phyloP scores from a whole-genome alignment of 495 filamentous ascomycete species.

The Penicillium herquei region DNA sequence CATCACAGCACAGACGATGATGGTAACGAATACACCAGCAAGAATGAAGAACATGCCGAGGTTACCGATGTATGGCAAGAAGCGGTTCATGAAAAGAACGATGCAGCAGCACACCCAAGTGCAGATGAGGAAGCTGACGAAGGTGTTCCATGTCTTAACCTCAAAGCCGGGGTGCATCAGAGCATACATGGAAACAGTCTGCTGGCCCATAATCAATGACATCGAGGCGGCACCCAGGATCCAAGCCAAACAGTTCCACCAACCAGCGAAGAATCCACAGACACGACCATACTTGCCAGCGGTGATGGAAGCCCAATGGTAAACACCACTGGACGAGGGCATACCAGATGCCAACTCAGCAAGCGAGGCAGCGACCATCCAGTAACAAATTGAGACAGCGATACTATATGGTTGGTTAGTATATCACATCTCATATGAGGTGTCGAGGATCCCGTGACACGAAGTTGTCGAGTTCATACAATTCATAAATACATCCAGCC shows the following conservation, averaged over 20 bases:
- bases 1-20: slow-evolving; percentile 75
- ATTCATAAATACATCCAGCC: slow-evolving; percentile 53
- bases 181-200: slow-evolving; percentile 68
- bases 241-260: slow-evolving; percentile 82
- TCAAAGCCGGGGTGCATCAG: slow-evolving; percentile 64
- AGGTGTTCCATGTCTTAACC: slow-evolving; percentile 70
- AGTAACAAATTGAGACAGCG: slow-evolving; percentile 50
- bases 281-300: slow-evolving; percentile 67
- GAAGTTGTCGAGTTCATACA: slow-evolving; percentile 23
- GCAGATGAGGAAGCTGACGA: slow-evolving; percentile 64
- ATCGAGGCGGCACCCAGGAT: slow-evolving; percentile 62
- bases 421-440: not conserved
- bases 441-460: not conserved
- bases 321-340: slow-evolving; percentile 76
- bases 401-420: slow-evolving; percentile 24
- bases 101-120: slow-evolving; percentile 63
- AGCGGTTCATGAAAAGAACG: slow-evolving; percentile 68
- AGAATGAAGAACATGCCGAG: slow-evolving; percentile 69
- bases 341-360: slow-evolving; percentile 77
- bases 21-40: slow-evolving; percentile 65
- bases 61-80: slow-evolving; percentile 64
- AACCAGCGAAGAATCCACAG: slow-evolving; percentile 76
- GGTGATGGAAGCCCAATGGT: slow-evolving; percentile 81
- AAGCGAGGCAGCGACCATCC: slow-evolving; percentile 56
- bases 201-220: slow-evolving; percentile 64